Evolutionary conservation across 2,329 filamentous ascomycete species (phyloP).

Genomic region (Biscogniauxia marginata): DNA sequence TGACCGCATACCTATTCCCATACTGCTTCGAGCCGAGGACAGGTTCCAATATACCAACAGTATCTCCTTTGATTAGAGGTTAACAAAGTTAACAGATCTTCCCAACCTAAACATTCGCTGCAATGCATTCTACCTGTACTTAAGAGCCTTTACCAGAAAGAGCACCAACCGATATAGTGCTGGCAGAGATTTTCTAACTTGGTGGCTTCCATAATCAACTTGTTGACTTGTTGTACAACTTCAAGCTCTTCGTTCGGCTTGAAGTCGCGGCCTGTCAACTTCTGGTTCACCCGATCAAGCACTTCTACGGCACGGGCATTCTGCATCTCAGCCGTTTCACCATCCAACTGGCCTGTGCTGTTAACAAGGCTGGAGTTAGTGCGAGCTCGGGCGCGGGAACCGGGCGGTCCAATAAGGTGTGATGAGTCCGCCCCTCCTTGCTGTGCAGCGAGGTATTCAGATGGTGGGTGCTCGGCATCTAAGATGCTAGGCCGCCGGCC

Average conservation of each 20-base stretch:
- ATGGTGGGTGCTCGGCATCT: conserved; percentile 59
- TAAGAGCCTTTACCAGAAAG: conserved; percentile 75
- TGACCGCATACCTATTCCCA: no score
- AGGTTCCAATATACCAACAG: no score
- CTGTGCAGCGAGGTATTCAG: conserved; percentile 54
- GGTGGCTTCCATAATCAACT: conserved; percentile 90
- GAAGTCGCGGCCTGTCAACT: conserved; percentile 92
- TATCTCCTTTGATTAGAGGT: no score
- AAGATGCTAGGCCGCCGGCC: conserved; percentile 68
- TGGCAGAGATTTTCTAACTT: conserved; percentile 97
- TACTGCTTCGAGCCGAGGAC: no score
- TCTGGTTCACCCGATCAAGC: conserved; percentile 87
- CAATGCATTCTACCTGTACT: no score
- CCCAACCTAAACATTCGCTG: no score
- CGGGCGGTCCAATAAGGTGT: conserved; percentile 47
- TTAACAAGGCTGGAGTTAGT: conserved; percentile 54
- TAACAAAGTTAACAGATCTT: no score
- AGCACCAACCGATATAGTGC: conserved; percentile 99
- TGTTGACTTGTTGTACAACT: conserved; percentile 86
- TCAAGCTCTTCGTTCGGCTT: conserved; percentile 80
- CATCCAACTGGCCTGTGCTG: conserved; percentile 33
- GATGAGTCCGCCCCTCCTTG: conserved; percentile 30
- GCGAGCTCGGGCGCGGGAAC: conserved; percentile 51
- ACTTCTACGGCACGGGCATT: conserved; percentile 93
- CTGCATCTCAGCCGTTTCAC: conserved; percentile 71